Base-by-base conservation (phyloP, 2,329 filamentous ascomycete genomes). In the Phyllosticta paracitricarpa region DNA sequence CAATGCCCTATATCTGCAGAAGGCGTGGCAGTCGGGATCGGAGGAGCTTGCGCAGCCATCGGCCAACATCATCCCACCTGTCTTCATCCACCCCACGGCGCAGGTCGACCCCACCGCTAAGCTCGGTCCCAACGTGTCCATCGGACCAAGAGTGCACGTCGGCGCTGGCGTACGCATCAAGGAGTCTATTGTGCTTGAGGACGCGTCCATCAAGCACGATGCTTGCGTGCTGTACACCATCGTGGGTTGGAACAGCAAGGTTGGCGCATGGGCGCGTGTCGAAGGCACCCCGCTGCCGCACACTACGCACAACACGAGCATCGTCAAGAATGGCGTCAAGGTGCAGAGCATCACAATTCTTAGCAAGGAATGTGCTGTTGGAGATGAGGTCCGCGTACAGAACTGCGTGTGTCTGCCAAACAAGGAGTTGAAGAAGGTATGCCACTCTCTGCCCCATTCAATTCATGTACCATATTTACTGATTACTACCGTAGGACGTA, bases 311-410 rank as follows among this genome's bases (percentile, higher is more conserved):
- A 89, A 85, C 59, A 97, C 93, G 14, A 96, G 89, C 77, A 91
- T 97, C 69, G 82, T 97, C 76, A 97, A 97, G 84, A 96, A 97
- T 71, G 94, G 94, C 58, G 87, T 97, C 76, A 97, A 97, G 82
- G 94, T 99, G 58, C 94, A 97, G 81, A 96, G 91, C 75, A 94
- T 97, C 72, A 97, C 93, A 55, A 99, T 97, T 67, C 77, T 99
- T 65, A 93, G 93, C 72, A 97, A 97, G 81, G 94, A 99, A 76
- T 97, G 93, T 71, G 85, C 81, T 61, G 94, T 97, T 30, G 91
- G 88, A 3, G 94, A 99, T 69, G 94, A 97, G 77, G 87, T 97
- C 10, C 85, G 91, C 65, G 91, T 99, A 68, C 93, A 97, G 79
- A 97, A 99, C 79, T 99, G 94, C 74, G 87, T 99, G 63, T 97